These are phyloP conservation scores for Striga asiatica DNA, from an alignment of 257 asterid genomes.

Conservation along the genomic window DNA sequence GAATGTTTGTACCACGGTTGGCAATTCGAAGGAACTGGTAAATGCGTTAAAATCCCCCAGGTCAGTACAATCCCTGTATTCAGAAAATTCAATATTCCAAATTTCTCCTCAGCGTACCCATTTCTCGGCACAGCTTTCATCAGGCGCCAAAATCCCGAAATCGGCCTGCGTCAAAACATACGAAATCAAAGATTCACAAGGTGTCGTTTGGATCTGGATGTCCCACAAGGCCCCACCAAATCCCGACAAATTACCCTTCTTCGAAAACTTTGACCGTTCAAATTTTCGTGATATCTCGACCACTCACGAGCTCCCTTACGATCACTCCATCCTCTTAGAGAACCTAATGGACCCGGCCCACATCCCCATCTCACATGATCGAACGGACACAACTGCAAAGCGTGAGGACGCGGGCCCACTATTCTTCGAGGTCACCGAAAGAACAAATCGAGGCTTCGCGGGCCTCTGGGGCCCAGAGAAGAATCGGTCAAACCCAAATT, in stretches of 20 bases:
- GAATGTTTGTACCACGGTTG: slow-evolving; percentile 96
- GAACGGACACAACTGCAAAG: slow-evolving; percentile 79
- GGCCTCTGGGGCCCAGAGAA: slow-evolving; percentile 76
- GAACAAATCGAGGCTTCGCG: slow-evolving; percentile 76
- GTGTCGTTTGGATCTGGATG: slow-evolving; percentile 97
- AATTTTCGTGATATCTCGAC: slow-evolving; percentile 66
- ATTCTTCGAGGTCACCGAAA: slow-evolving; percentile 62
- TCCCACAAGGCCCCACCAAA: slow-evolving; percentile 58
- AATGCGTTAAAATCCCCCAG: slow-evolving; percentile 93
- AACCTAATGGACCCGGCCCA: slow-evolving; percentile 99
- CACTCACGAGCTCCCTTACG: slow-evolving; percentile 87
- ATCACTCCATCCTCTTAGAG: slow-evolving; percentile 88
- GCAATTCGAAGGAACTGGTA: slow-evolving; percentile 83
- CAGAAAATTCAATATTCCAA: background rate
- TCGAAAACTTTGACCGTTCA: slow-evolving; percentile 60
- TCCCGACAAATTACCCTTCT: slow-evolving; percentile 63
- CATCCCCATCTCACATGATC: slow-evolving; percentile 83
- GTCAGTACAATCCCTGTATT: slow-evolving; percentile 25
- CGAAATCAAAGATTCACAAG: slow-evolving; percentile 72
- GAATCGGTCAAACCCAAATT: slow-evolving; percentile 40
- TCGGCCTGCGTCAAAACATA: slow-evolving; percentile 73
- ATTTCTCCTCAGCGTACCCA: background rate
- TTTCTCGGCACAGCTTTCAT: slow-evolving; percentile 39
- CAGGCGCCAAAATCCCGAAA: slow-evolving; percentile 67
- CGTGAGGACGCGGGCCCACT: slow-evolving; percentile 76